Evolutionary conservation across 345 rosid genomes (phyloP).

Genomic region (rapeseed (Brassica napus)): DNA sequence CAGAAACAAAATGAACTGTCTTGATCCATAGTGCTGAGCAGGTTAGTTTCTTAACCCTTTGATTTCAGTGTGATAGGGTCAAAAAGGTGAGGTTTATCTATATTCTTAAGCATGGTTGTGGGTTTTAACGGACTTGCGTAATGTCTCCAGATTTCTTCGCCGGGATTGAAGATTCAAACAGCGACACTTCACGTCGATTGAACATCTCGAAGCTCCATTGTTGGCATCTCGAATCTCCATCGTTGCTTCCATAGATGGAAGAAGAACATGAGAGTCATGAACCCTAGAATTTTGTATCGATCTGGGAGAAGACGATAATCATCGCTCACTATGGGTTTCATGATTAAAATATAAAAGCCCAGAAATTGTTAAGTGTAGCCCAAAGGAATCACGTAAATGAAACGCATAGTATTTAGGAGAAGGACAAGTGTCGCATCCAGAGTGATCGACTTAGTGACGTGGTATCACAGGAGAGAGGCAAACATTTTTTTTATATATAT

Average conservation of each 20-base stretch:
- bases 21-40: constrained; percentile 87
- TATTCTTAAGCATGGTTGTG: constrained; percentile 12
- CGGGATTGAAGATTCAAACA: background rate
- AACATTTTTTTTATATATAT: too few relatives aligned
- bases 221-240: background rate
- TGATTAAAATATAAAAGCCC: background rate
- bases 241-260: background rate
- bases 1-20: constrained; percentile 98
- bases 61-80: background rate
- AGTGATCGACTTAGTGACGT: too few relatives aligned
- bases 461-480: too few relatives aligned
- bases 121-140: background rate
- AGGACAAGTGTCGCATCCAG: too few relatives aligned
- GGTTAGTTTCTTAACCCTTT: constrained; percentile 44
- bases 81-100: constrained; percentile 7
- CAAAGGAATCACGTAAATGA: too few relatives aligned
- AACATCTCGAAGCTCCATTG: background rate
- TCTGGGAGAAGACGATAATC: background rate
- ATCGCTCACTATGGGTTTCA: too few relatives aligned
- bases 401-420: too few relatives aligned
- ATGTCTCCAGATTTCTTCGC: too few relatives aligned
- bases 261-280: too few relatives aligned
- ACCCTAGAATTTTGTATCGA: background rate
- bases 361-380: too few relatives aligned
- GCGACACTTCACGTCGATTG: background rate